Percentiles rank a stretch among this genome's conserved stretches.
phyloP scores from a whole-genome alignment of 2,329 filamentous ascomycete genomes.

The Alternaria dauci region DNA sequence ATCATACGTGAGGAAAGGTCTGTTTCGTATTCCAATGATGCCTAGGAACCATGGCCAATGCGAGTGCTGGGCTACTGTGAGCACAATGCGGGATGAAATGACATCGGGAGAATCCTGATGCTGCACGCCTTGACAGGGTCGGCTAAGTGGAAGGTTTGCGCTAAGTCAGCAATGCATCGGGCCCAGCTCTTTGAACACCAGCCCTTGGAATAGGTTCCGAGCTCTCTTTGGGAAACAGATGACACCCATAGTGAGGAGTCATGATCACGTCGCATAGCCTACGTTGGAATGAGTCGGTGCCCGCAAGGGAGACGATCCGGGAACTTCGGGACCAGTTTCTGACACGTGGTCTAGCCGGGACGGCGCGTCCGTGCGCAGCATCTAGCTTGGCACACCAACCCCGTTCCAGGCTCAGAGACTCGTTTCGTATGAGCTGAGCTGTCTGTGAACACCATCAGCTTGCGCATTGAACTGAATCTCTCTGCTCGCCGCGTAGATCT shows the following conservation, averaged over 20 bases:
- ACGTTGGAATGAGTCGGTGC: background rate
- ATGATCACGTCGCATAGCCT: background rate
- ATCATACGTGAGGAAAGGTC: background rate
- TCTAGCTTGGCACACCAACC: background rate
- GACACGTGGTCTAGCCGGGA: slow-evolving; percentile 1
- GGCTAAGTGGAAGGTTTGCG: background rate
- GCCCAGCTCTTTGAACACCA: background rate
- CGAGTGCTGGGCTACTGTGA: background rate
- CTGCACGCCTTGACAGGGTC: background rate
- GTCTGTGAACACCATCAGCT: background rate
- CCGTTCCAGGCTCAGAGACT: background rate
- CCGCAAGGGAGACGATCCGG: background rate
- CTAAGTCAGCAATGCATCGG: background rate
- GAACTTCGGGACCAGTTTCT: background rate
- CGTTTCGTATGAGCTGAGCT: background rate
- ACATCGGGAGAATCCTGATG: background rate
- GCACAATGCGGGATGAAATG: background rate
- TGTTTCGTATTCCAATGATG: background rate
- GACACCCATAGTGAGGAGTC: background rate
- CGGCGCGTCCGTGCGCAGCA: background rate
- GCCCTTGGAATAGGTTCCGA: background rate
- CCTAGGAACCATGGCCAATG: background rate
- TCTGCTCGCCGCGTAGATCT: background rate
- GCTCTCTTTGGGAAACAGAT: background rate
- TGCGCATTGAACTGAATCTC: background rate